Percentiles rank a stretch among this genome's conserved stretches.
Evolutionary conservation across 768 basidiomycete species (phyloP).

Genomic region (Cyclocybe cylindracea): DNA sequence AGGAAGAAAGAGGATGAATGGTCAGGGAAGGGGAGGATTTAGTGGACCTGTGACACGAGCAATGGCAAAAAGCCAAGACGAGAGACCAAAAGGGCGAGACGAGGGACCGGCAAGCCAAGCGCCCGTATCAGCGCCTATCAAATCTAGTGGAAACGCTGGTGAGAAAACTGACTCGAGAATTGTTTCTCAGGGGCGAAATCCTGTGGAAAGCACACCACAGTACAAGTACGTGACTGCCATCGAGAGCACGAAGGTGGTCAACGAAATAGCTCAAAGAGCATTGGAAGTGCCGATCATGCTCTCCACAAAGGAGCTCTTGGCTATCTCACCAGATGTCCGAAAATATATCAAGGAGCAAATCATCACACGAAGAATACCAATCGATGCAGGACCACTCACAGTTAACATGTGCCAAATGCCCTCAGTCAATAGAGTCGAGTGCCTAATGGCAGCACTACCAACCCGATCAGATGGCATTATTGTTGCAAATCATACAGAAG

Average conservation of each 20-base stretch:
- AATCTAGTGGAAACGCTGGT: too few species aligned
- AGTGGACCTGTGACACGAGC: not conserved
- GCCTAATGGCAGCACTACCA: not conserved
- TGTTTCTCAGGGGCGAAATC: too few species aligned
- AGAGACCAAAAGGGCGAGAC: too few species aligned
- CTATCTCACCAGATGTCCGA: constrained; percentile 14
- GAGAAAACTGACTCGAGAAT: too few species aligned
- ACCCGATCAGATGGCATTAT: not conserved
- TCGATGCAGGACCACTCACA: too few species aligned
- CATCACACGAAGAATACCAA: constrained; percentile 3
- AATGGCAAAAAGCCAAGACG: too few species aligned
- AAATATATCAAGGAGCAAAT: constrained; percentile 13
- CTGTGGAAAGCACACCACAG: too few species aligned
- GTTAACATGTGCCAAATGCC: too few species aligned
- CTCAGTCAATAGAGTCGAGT: not conserved
- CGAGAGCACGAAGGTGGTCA: not conserved
- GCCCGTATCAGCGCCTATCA: not conserved
- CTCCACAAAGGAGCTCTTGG: not conserved
- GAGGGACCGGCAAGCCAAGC: not conserved
- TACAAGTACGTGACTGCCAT: not conserved
- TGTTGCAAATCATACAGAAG: constrained; percentile 4
- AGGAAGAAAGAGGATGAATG: too few species aligned
- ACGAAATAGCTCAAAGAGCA: not conserved
- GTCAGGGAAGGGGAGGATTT: not conserved
- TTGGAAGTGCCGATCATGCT: not conserved